A percentile compares a stretch with the other conserved stretches of the same genome.
Conservation (phyloP, 352 stramenopile genomes). For the Plasmopara viticola region DNA sequence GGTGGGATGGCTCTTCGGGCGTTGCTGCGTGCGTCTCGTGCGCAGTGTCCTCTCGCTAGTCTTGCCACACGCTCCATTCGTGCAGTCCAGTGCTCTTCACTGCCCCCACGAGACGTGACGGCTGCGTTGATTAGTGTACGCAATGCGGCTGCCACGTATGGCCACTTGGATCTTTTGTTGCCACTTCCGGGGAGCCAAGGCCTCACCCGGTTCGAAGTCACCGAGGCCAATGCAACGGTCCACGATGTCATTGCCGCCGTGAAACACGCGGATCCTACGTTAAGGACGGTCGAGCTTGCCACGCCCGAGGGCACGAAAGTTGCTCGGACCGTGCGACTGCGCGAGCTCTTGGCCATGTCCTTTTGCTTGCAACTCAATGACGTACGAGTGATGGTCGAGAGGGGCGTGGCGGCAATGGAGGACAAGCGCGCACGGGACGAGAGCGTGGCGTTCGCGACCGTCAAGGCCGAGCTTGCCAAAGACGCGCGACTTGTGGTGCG, state of each 20-base stretch:
- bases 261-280: conserved; percentile 36
- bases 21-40: conserved; percentile 4
- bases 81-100: conserved; percentile 9
- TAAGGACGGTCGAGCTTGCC: conserved; percentile 63
- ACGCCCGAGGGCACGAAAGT: conserved; percentile 62
- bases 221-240: conserved; percentile 35
- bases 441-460: conserved; percentile 52
- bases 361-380: conserved; percentile 72
- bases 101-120: conserved; percentile 2
- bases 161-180: conserved; percentile 48
- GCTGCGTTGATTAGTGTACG: conserved; percentile 39
- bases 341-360: conserved; percentile 52
- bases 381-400: conserved; percentile 50
- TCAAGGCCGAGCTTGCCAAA: conserved; percentile 58
- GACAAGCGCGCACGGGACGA: conserved; percentile 28
- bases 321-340: conserved; percentile 53
- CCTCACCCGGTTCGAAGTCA: conserved; percentile 41
- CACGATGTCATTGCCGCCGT: conserved; percentile 51
- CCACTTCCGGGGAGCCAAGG: conserved; percentile 50
- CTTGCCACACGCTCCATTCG: conserved; percentile 20
- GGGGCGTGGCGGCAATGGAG: conserved; percentile 29
- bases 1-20: not conserved
- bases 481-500: conserved; percentile 46
- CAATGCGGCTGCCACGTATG: conserved; percentile 30
- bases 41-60: not conserved